Base-by-base conservation (phyloP, 306 rosid genomes). In the Vigna angularis region DNA sequence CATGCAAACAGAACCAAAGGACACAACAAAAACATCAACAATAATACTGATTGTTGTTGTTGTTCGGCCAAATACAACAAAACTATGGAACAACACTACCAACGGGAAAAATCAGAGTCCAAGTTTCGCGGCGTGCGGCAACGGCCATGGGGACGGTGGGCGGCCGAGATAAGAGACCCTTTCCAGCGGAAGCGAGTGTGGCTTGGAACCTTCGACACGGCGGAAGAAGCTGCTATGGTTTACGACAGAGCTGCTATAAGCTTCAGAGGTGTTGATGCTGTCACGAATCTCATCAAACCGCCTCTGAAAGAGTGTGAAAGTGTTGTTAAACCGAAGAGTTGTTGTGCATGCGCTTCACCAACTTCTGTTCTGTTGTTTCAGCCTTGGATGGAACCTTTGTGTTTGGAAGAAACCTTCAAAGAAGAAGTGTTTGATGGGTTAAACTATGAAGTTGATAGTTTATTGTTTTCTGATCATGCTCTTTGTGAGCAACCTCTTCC, bases 161-260 rank as follows among this genome's bases (percentile, higher is more conserved):
- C 98, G 0, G 98, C 97, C 0, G 98, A 94, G 93, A 94, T 94
- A 49, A 73, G 98, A 63, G 96, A 91, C 82, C 94, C 97, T 3
- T 0, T 8, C 0, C 14, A 30, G 1, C n/a, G 8, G 0, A 51
- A 3, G 2, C 47, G 83, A 52, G 62, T 17, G 18, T 79, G 83
- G 83, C 20, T 79, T 1, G 78, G 78, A 0, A 79, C 82, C 5
- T 79, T 5, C 6, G 77, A 79, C 38, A 48, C 72, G 0, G 82
- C 82, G 0, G 72, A 79, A 63, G 83, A 79, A 16, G 83, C 83
- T 17, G 83, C 83, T 1, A 6, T 83, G 82, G 94, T 42, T 0
- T 93, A 93, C 26, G 98, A 93, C 61, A 68, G 9, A 18, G 93
- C 87, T 0, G 94, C 95, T 13, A 86, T 93, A 74, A 30, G 70